Base-by-base conservation (phyloP, 257 asterid species). In the Coffea eugenioides region DNA sequence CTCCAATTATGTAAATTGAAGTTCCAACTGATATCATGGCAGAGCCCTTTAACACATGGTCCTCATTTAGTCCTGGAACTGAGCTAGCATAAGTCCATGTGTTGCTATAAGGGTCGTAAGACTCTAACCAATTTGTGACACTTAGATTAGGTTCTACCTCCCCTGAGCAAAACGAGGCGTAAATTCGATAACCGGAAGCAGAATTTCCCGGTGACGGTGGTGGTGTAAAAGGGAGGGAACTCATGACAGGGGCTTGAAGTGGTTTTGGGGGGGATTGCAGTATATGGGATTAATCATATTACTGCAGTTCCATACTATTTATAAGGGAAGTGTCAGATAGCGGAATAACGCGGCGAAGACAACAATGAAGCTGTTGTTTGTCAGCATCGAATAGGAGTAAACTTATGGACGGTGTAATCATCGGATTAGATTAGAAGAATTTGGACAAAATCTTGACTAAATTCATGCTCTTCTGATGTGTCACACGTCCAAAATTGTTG, bases 11-110 rank as follows among this genome's bases (percentile, higher is more conserved):
- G 80, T 83, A 88, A 12, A 88, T 78, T 0, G 79, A 81, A 21
- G 79, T 82, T 21, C 80, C 82, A 9, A 84, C 62, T 11, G 90
- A 82, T 1, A 72, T 71, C 89, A 82, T 86, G 8, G 91, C 86
- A 13, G 87, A 90, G 25, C 85, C 91, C 77, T 84, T 85, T 8
- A 90, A 69, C 51, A 83, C 85, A 0, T 90, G 92, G 18, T 78
- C 80, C 21, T 82, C 59, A 8, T 27, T 34, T 0, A 87, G 73
- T 4, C 82, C 82, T 0, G 89, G 89, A 39, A 88, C 75, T 4
- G 81, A 77, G 21, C 81, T 88, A 39, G 82, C 88, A 34, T 59
- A 69, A 21, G n/a, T 81, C 80, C 84, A 80, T 0, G 82, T 74
- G 20, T 83, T 87, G 18, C 73, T 69, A 69, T 71, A 69, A 52